Conservation (phyloP, 2,329 filamentous ascomycete species). For the Paecilomyces variotii region DNA sequence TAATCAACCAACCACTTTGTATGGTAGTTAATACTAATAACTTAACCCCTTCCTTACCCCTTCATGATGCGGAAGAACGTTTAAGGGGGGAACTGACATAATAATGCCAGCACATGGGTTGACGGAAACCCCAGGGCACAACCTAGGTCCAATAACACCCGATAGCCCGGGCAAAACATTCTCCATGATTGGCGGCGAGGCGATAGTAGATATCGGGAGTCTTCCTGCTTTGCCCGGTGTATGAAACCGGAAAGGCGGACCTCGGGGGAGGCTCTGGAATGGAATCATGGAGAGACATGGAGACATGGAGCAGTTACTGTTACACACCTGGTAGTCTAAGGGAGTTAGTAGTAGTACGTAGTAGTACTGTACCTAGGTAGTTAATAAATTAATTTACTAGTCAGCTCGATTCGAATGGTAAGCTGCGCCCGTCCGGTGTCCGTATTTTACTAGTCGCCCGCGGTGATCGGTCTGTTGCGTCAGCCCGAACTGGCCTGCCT, state of each 20-base stretch:
- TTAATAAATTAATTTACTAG: too few relatives aligned
- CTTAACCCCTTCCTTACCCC: too few relatives aligned
- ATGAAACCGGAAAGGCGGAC: slow-evolving; percentile 32
- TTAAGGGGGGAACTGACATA: not conserved
- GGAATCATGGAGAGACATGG: slow-evolving; percentile 2
- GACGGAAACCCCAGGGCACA: slow-evolving; percentile 3
- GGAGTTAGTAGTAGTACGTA: too few relatives aligned
- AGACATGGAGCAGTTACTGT: too few relatives aligned
- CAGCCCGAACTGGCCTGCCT: slow-evolving; percentile 26
- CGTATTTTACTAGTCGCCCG: slow-evolving; percentile 9
- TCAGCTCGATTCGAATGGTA: not conserved
- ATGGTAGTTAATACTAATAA: too few relatives aligned
- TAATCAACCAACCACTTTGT: too few relatives aligned
- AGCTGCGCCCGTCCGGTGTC: slow-evolving; percentile 22
- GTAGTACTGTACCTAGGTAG: not conserved
- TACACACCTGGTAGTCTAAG: not conserved
- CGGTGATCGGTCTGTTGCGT: slow-evolving; percentile 22
- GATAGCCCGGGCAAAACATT: slow-evolving; percentile 19
- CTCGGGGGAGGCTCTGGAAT: slow-evolving; percentile 2
- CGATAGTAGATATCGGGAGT: slow-evolving; percentile 24
- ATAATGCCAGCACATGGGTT: not conserved
- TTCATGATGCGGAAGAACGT: not conserved
- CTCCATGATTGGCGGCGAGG: slow-evolving; percentile 23
- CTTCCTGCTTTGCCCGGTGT: slow-evolving; percentile 37
- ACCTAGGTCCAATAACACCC: slow-evolving; percentile 13